phyloP scores from a whole-genome alignment of 257 asterid genomes.

The Fraxinus pennsylvanica region DNA sequence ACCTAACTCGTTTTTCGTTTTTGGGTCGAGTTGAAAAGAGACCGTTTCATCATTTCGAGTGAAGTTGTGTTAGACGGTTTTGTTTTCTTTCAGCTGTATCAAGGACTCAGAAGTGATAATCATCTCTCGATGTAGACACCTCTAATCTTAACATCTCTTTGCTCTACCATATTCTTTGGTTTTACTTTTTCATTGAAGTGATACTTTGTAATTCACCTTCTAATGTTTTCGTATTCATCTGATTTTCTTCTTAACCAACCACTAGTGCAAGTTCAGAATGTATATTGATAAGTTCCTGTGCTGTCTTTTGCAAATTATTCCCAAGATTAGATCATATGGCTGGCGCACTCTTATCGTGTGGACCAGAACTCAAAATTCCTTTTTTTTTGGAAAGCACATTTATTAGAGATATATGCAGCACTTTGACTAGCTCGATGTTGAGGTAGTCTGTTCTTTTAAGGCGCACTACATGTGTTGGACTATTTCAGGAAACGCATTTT shows the following conservation, averaged over 20 bases:
- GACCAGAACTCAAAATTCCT: no score
- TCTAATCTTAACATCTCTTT: background rate
- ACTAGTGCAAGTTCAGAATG: background rate
- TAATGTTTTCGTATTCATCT: background rate
- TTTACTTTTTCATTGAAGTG: background rate
- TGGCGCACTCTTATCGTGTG: no score
- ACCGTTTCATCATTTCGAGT: conserved; percentile 18
- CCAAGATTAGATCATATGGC: background rate
- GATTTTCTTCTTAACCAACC: background rate
- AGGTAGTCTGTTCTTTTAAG: background rate
- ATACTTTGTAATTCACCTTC: no score
- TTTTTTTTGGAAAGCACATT: no score
- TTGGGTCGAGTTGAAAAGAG: conserved; percentile 33
- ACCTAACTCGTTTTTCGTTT: conserved; percentile 26
- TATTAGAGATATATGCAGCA: background rate
- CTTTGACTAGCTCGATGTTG: background rate
- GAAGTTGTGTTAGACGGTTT: conserved; percentile 16
- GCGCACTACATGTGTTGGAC: background rate
- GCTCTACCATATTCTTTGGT: background rate
- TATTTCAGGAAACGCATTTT: no score
- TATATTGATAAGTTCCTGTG: background rate
- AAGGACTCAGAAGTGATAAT: conserved; percentile 12
- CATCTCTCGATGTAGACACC: conserved; percentile 12
- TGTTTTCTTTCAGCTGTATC: conserved; percentile 21
- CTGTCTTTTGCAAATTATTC: background rate